Conservation (phyloP, 1,284 basidiomycete genomes). For the Phlebopus sp. region DNA sequence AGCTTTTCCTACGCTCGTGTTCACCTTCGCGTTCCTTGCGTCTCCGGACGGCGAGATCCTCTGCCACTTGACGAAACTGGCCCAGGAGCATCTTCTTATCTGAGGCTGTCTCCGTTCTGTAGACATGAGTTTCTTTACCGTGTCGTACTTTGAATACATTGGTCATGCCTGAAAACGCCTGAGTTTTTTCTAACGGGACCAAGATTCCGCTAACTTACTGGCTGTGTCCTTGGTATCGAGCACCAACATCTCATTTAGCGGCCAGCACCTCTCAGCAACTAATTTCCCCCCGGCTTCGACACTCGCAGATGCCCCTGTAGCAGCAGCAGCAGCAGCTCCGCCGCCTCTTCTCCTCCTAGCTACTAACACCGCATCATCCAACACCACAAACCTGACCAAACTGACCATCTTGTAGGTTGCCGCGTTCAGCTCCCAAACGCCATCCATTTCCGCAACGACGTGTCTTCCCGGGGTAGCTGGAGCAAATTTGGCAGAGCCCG, state of each 20-base stretch:
- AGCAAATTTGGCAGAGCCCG: slow-evolving; percentile 95
- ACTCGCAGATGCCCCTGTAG: slow-evolving; percentile 24
- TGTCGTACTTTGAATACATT: slow-evolving; percentile 96
- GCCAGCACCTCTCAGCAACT: slow-evolving; percentile 92
- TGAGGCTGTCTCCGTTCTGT: slow-evolving; percentile 74
- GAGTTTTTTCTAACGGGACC: slow-evolving; percentile 5
- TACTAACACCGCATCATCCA: slow-evolving; percentile 90
- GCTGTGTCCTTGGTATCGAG: slow-evolving; percentile 94
- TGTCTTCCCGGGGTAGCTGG: slow-evolving; percentile 89
- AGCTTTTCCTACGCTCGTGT: slow-evolving; percentile 80
- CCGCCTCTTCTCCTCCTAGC: slow-evolving; percentile 65
- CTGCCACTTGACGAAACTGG: slow-evolving; percentile 89
- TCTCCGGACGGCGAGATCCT: slow-evolving; percentile 84
- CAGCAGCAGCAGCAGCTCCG: slow-evolving; percentile 33
- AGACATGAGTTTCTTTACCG: slow-evolving; percentile 92
- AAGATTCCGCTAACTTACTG: slow-evolving; percentile 46
- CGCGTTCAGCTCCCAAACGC: slow-evolving; percentile 83
- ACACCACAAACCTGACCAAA: slow-evolving; percentile 83
- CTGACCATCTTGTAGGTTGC: slow-evolving; percentile 95
- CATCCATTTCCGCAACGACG: slow-evolving; percentile 84
- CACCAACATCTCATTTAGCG: slow-evolving; percentile 88
- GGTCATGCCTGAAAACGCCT: slow-evolving; percentile 63
- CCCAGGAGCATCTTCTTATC: slow-evolving; percentile 87
- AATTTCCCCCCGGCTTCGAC: slow-evolving; percentile 58
- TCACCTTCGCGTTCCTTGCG: slow-evolving; percentile 91